Percentiles rank a stretch among this genome's conserved stretches.
phyloP scores from a whole-genome alignment of 73 alveolate genomes.

The Uronychia setigera region DNA sequence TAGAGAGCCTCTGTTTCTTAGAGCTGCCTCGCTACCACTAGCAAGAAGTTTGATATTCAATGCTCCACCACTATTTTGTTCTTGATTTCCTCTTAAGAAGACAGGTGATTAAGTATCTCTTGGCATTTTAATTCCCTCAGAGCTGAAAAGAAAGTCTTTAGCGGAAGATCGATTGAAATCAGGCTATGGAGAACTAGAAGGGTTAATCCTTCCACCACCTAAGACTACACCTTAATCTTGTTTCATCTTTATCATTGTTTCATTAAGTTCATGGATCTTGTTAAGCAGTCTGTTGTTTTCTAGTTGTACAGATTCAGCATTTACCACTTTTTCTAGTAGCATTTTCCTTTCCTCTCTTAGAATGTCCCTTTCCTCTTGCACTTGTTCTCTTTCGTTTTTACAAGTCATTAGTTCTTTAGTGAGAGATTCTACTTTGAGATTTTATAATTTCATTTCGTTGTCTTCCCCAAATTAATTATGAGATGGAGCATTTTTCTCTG shows the following conservation, averaged over 20 bases:
- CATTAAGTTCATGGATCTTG: background rate
- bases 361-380: background rate
- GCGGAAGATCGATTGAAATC: background rate
- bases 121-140: background rate
- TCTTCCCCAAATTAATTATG: background rate
- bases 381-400: background rate
- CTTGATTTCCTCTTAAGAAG: background rate
- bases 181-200: background rate
- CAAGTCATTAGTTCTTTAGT: background rate
- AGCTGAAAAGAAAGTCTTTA: background rate
- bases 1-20: background rate
- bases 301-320: background rate
- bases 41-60: background rate
- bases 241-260: too few relatives aligned
- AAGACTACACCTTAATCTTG: too few relatives aligned
- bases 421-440: background rate
- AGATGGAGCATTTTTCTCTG: background rate
- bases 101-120: background rate
- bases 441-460: background rate
- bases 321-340: background rate
- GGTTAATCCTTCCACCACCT: background rate
- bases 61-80: background rate
- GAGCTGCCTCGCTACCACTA: background rate
- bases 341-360: background rate
- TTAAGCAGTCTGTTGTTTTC: background rate